A percentile compares a stretch with the other conserved stretches of the same genome.
Conservation (phyloP, 192 early-diverging fungal genomes). For the Coemansia sp. region DNA sequence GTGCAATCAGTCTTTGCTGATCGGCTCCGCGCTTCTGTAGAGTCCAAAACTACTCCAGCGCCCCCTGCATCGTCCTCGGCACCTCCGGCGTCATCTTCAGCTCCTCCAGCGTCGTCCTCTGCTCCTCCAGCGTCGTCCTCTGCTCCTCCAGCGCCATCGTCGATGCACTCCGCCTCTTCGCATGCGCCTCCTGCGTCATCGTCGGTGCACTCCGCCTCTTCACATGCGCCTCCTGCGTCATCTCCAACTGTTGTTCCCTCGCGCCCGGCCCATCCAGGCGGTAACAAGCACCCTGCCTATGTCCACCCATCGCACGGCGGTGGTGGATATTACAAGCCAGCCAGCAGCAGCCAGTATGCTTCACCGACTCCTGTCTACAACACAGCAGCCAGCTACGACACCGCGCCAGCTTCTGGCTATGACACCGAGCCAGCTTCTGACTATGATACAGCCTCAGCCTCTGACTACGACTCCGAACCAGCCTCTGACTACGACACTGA, state of each 20-base stretch:
- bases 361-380: background rate
- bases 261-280: conserved; percentile 1
- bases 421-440: background rate
- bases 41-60: background rate
- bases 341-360: background rate
- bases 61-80: background rate
- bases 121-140: background rate
- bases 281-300: background rate
- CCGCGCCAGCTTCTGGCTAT: background rate
- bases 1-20: conserved; percentile 30
- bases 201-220: background rate
- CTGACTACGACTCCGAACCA: conserved; percentile 5
- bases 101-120: conserved; percentile 11
- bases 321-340: background rate
- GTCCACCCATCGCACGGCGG: conserved; percentile 13
- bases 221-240: background rate
- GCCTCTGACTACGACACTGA: conserved; percentile 12
- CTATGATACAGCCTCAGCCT: background rate
- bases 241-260: conserved; percentile 2
- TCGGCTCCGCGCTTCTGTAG: conserved; percentile 1
- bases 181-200: background rate
- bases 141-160: background rate
- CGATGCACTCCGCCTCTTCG: background rate
- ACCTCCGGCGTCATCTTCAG: no score
- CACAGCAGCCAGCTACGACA: conserved; percentile 1